Evolutionary conservation across 495 filamentous ascomycete genomes (phyloP).

Genomic region (Neurospora pannonica): DNA sequence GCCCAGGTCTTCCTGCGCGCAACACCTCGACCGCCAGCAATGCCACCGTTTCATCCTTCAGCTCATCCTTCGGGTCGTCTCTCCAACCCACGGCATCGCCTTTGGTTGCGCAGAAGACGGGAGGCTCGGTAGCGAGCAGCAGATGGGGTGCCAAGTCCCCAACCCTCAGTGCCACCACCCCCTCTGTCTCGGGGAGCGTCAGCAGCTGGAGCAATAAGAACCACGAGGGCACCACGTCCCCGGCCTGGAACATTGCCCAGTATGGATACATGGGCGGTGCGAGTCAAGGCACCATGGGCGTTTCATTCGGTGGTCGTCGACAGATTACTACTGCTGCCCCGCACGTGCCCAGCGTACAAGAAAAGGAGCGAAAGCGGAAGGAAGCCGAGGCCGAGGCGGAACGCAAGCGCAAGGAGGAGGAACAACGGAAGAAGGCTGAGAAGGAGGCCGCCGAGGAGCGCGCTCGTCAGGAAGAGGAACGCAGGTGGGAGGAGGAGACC

Average conservation of each 20-base stretch:
- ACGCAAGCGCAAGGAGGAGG: conserved; percentile 56
- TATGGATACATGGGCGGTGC: conserved; percentile 99
- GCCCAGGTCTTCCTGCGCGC: conserved; percentile 36
- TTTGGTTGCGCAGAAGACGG: conserved; percentile 36
- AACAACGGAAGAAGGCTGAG: conserved; percentile 49
- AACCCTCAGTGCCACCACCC: conserved; percentile 24
- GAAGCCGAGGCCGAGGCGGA: conserved; percentile 49
- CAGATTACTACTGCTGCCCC: conserved; percentile 86
- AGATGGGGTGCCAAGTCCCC: conserved; percentile 51
- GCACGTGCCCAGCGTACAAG: conserved; percentile 58
- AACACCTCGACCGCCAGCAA: conserved; percentile 63
- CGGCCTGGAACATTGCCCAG: conserved; percentile 98
- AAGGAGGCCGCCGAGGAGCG: conserved; percentile 62
- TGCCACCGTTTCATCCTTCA: conserved; percentile 24
- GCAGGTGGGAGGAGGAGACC: conserved; percentile 73
- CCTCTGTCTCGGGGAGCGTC: conserved; percentile 32
- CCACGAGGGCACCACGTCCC: conserved; percentile 70
- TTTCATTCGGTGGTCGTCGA: conserved; percentile 80
- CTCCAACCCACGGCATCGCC: conserved; percentile 29
- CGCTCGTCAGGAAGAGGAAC: conserved; percentile 59
- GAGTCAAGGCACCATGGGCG: conserved; percentile 88
- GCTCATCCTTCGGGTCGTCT: conserved; percentile 28
- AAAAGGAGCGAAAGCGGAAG: conserved; percentile 44
- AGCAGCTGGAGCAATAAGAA: conserved; percentile 87
- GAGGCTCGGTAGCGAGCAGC: conserved; percentile 39